A percentile compares a stretch with the other conserved stretches of the same genome.
Conservation (phyloP, 2,329 filamentous ascomycete species). For the Colletotrichum limetticola region DNA sequence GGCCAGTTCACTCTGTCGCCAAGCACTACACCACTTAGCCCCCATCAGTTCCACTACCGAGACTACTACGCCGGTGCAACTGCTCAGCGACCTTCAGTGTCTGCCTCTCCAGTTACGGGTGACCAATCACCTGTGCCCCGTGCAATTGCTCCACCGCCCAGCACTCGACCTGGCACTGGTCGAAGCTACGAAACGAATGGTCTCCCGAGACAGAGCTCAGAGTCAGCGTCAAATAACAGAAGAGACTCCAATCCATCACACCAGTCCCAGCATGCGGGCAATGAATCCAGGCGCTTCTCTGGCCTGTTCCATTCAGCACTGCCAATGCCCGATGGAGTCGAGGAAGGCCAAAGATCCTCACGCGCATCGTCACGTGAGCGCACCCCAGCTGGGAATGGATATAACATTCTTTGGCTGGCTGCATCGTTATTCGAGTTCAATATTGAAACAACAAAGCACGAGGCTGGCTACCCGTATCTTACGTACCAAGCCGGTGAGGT, state of each 20-base stretch:
- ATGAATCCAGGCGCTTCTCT: constrained; percentile 69
- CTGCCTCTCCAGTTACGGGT: constrained; percentile 63
- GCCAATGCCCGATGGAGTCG: constrained; percentile 77
- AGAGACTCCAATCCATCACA: constrained; percentile 68
- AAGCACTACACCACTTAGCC: constrained; percentile 58
- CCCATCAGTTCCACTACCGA: constrained; percentile 67
- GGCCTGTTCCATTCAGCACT: constrained; percentile 89
- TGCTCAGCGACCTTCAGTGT: constrained; percentile 42
- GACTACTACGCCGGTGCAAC: constrained; percentile 60
- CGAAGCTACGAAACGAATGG: constrained; percentile 68
- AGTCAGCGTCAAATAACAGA: constrained; percentile 56
- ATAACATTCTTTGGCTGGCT: constrained; percentile 87
- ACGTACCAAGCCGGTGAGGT: constrained; percentile 95
- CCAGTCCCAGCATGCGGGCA: constrained; percentile 57
- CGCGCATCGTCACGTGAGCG: constrained; percentile 70
- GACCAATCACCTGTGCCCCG: constrained; percentile 63
- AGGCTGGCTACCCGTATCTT: constrained; percentile 95
- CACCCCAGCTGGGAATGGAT: constrained; percentile 63
- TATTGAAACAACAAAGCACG: constrained; percentile 89
- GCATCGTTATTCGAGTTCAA: constrained; percentile 98
- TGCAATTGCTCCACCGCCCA: constrained; percentile 39
- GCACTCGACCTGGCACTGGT: constrained; percentile 67
- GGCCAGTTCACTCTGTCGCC: constrained; percentile 74
- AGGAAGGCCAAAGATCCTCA: constrained; percentile 64
- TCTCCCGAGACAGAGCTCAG: constrained; percentile 62